Evolutionary conservation across 371 early-diverging fungal genomes (phyloP).

Genomic region (Mucor saturninus): DNA sequence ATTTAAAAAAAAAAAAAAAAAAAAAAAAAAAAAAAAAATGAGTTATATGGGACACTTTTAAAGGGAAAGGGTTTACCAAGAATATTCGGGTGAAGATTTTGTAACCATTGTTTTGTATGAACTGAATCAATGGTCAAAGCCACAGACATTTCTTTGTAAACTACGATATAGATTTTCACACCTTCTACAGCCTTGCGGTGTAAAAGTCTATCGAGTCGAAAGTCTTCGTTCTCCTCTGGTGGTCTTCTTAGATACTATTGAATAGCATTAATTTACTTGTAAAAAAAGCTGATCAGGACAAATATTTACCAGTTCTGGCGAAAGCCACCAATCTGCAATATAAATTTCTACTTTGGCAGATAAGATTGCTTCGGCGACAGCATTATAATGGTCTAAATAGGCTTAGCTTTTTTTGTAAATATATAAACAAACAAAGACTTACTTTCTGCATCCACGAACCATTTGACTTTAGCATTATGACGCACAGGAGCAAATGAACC

Average conservation of each 20-base stretch:
- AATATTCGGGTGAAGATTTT: conserved; percentile 81
- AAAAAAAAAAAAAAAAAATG: not conserved
- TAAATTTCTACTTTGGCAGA: conserved; percentile 82
- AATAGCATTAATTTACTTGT: too few relatives aligned
- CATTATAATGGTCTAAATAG: conserved; percentile 77
- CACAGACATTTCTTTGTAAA: conserved; percentile 89
- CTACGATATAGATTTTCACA: conserved; percentile 86
- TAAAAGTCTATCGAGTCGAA: conserved; percentile 83
- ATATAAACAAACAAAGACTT: conserved; percentile 4
- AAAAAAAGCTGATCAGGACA: too few relatives aligned
- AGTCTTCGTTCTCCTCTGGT: conserved; percentile 72
- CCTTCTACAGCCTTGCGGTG: conserved; percentile 87
- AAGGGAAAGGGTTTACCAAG: conserved; percentile 51
- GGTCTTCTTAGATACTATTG: conserved; percentile 76
- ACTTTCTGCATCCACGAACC: conserved; percentile 84
- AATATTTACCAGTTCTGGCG: conserved; percentile 71
- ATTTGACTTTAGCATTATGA: conserved; percentile 67
- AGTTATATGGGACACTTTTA: not conserved
- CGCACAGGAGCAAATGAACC: conserved; percentile 85
- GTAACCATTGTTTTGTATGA: conserved; percentile 82
- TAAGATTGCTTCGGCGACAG: conserved; percentile 79
- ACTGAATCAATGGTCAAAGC: conserved; percentile 82
- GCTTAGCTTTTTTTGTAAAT: not conserved
- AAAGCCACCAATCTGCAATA: conserved; percentile 93
- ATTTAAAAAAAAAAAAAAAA: conserved; percentile 2